Conservation (phyloP, 768 basidiomycete genomes). For the Psilocybe cubensis region DNA sequence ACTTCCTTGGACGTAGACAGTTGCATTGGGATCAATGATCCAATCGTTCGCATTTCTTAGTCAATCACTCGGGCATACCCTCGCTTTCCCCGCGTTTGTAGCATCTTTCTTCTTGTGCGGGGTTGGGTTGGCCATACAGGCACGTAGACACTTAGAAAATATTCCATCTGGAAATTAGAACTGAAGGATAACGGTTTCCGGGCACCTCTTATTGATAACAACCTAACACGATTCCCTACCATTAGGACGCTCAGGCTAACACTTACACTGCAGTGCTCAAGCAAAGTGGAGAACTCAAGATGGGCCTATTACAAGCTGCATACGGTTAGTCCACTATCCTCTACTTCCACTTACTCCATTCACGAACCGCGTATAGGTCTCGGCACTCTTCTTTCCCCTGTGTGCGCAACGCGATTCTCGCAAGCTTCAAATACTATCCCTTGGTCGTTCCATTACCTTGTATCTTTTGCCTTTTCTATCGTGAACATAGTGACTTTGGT, state of each 20-base stretch:
- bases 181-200: too few relatives aligned
- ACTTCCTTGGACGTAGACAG: constrained; percentile 15
- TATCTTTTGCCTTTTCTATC: constrained; percentile 66
- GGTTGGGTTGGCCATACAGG: constrained; percentile 47
- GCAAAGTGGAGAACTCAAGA: constrained; percentile 60
- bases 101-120: constrained; percentile 47
- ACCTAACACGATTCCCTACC: too few relatives aligned
- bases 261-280: constrained; percentile 66
- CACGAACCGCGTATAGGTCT: too few relatives aligned
- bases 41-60: constrained; percentile 59
- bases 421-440: constrained; percentile 48
- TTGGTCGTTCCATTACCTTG: constrained; percentile 85
- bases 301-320: constrained; percentile 51
- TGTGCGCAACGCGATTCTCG: constrained; percentile 82
- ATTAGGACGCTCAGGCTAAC: constrained; percentile 79
- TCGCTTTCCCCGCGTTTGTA: constrained; percentile 66
- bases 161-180: too few relatives aligned
- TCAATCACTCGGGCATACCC: constrained; percentile 54
- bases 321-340: constrained; percentile 54
- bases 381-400: constrained; percentile 70
- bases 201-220: too few relatives aligned
- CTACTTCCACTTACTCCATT: too few relatives aligned
- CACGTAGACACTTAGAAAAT: constrained; percentile 27
- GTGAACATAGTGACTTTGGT: constrained; percentile 54
- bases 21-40: constrained; percentile 42